phyloP scores from a whole-genome alignment of 768 basidiomycete species.

The Mrakia blollopis region DNA sequence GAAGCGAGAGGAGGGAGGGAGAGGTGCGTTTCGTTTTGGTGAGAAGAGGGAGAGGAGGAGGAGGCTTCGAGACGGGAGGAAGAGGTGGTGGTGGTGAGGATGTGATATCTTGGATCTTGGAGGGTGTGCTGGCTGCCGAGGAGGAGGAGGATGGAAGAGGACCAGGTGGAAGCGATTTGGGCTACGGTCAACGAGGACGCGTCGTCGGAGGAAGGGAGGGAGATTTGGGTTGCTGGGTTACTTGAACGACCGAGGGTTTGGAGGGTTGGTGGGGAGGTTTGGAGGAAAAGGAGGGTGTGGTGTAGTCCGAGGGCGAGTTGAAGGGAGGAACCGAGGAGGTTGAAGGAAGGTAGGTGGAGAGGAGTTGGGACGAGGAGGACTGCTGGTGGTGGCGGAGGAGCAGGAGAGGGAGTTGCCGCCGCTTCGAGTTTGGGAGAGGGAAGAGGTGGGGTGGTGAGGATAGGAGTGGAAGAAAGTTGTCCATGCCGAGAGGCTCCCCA shows the following conservation, averaged over 20 bases:
- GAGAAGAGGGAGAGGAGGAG: background rate
- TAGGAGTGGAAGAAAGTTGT: background rate
- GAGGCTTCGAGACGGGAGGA: background rate
- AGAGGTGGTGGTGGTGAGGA: background rate
- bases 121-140: no score
- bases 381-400: background rate
- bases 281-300: background rate
- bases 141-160: background rate
- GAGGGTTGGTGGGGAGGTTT: background rate
- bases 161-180: no score
- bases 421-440: background rate
- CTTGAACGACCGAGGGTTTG: background rate
- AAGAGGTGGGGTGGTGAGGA: background rate
- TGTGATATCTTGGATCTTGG: no score
- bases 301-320: background rate
- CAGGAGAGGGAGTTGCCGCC: background rate
- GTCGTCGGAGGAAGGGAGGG: background rate
- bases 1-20: background rate
- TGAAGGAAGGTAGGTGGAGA: background rate
- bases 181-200: no score
- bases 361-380: background rate
- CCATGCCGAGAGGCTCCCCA: slow-evolving; percentile 18
- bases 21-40: background rate
- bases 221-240: background rate
- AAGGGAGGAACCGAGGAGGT: background rate